Evolutionary conservation across 1,139 yeast genomes (phyloP).

Genomic region (Candida frijolesensis): DNA sequence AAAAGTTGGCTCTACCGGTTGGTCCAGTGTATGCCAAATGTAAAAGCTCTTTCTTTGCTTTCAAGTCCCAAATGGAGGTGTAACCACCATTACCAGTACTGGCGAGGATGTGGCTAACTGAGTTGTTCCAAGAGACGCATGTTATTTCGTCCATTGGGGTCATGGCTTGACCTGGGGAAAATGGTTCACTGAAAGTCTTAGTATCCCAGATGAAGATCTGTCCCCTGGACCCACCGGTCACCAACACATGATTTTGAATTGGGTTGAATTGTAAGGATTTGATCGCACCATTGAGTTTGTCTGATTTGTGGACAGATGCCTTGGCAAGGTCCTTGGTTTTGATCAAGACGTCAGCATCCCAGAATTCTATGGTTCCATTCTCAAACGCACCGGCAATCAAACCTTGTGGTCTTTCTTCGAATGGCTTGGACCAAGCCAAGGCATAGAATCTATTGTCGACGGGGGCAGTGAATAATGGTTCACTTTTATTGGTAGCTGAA

Average conservation of each 20-base stretch:
- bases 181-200: constrained; percentile 60
- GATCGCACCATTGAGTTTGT: constrained; percentile 71
- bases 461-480: constrained; percentile 54
- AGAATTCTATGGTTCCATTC: constrained; percentile 75
- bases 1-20: constrained; percentile 59
- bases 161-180: constrained; percentile 75
- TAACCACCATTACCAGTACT: constrained; percentile 82
- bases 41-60: constrained; percentile 82
- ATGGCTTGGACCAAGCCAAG: constrained; percentile 80
- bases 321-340: constrained; percentile 39
- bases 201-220: constrained; percentile 92
- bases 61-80: constrained; percentile 93
- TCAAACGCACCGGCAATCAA: constrained; percentile 89
- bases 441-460: constrained; percentile 72
- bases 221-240: constrained; percentile 85
- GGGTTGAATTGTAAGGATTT: constrained; percentile 80
- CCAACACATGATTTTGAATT: constrained; percentile 69
- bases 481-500: constrained; percentile 37
- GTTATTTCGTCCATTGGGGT: constrained; percentile 83
- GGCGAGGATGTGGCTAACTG: constrained; percentile 86
- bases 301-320: constrained; percentile 51
- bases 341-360: constrained; percentile 58
- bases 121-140: constrained; percentile 87
- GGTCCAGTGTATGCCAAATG: constrained; percentile 70
- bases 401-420: constrained; percentile 55